Evolutionary conservation across 2,329 filamentous ascomycete genomes (phyloP).

Genomic region (Dactylonectria macrodidyma): DNA sequence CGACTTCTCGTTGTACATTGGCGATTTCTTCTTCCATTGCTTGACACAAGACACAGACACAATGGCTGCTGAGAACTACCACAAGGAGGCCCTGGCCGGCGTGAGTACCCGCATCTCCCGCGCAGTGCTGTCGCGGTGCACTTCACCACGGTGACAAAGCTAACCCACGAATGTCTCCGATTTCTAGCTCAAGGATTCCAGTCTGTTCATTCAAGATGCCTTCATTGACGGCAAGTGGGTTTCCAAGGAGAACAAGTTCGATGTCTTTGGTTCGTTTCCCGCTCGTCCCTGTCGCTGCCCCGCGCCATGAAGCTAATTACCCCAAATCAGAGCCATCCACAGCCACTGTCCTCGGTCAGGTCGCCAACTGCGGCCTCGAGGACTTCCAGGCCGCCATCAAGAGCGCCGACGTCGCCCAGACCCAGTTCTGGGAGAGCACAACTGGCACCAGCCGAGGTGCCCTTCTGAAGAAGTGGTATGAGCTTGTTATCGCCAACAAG

Average conservation of each 20-base stretch:
- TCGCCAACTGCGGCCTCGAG: conserved; percentile 48
- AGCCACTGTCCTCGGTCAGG: conserved; percentile 46
- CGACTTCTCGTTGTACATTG: conserved; percentile 23
- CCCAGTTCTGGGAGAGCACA: conserved; percentile 46
- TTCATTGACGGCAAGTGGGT: conserved; percentile 49
- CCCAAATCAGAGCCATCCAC: conserved; percentile 43
- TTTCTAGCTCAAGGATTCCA: conserved; percentile 45
- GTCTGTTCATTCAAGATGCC: conserved; percentile 48
- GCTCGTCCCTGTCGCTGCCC: background rate
- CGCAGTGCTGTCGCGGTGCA: conserved; percentile 8
- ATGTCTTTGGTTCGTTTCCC: conserved; percentile 45
- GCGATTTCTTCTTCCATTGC: conserved; percentile 24
- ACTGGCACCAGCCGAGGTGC: conserved; percentile 48
- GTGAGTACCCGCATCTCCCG: conserved; percentile 31
- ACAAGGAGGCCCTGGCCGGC: conserved; percentile 47
- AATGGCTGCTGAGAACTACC: conserved; percentile 48
- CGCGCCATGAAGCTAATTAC: conserved; percentile 16
- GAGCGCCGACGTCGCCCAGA: conserved; percentile 46
- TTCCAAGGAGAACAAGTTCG: conserved; percentile 48
- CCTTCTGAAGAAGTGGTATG: conserved; percentile 48
- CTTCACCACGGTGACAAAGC: conserved; percentile 18
- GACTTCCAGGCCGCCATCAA: conserved; percentile 47
- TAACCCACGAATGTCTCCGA: conserved; percentile 27
- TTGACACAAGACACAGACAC: conserved; percentile 24
- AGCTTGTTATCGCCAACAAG: conserved; percentile 46